A percentile compares a stretch with the other conserved stretches of the same genome.
Evolutionary conservation across 345 rosid genomes (phyloP).

Genomic region (Nephelium lappaceum): DNA sequence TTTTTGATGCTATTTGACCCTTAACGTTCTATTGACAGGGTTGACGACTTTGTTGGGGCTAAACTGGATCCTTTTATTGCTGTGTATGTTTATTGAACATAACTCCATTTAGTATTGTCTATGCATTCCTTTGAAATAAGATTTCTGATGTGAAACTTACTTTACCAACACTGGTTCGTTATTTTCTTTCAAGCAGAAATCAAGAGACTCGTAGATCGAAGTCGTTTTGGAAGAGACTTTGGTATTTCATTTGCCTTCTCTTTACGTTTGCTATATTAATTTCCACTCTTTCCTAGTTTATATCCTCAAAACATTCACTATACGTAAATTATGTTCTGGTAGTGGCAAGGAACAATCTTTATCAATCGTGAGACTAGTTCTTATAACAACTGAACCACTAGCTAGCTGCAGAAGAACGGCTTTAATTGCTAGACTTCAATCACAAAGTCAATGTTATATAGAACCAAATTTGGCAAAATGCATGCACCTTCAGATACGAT

Average conservation of each 20-base stretch:
- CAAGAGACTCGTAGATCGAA: slow-evolving; percentile 24
- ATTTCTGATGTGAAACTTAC: background rate
- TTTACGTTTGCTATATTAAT: background rate
- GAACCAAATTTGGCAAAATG: background rate
- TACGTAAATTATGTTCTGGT: background rate
- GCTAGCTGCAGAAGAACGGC: background rate
- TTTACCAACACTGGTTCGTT: background rate
- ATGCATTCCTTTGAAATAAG: background rate
- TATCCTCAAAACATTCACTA: background rate
- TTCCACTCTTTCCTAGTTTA: background rate
- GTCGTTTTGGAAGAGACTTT: slow-evolving; percentile 30
- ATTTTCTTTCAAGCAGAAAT: slow-evolving; percentile 28
- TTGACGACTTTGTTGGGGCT: slow-evolving; percentile 41
- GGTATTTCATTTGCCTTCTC: slow-evolving; percentile 23
- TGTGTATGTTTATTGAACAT: slow-evolving; percentile 15
- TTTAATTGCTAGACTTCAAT: background rate
- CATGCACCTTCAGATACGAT: background rate
- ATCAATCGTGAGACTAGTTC: background rate
- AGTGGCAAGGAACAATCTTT: background rate
- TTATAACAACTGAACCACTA: too few species aligned
- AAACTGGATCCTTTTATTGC: slow-evolving; percentile 45
- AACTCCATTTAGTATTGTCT: background rate
- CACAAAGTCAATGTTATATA: background rate
- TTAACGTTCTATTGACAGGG: slow-evolving; percentile 31
- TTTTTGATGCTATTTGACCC: background rate